Base-by-base conservation (phyloP, 495 filamentous ascomycete species). In the Penicillium pulvis region DNA sequence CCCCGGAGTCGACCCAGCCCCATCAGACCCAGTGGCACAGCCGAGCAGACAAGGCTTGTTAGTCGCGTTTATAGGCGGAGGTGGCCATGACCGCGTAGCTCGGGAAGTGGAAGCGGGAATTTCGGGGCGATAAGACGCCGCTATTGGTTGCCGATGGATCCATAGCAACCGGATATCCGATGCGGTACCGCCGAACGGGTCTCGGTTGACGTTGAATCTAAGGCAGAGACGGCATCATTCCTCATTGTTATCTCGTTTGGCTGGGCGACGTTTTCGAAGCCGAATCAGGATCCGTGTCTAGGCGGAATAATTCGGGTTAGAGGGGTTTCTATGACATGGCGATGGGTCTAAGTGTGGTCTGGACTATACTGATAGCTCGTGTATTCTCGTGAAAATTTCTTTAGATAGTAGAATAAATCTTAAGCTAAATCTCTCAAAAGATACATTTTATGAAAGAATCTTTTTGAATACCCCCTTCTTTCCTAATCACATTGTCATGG, bases 311-410 rank as follows among this genome's bases (percentile, higher is more conserved):
- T 19, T 56, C 65, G 62, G 65, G 55, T 54, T 52, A 19, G 16
- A 8, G 26, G 51, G 12, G 33, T 23, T 49, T 51, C 31, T 31
- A 49, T 49, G 54, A 49, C 20, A 49, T 39, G 12, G 16, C 31
- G 43, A 39, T 48, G 44, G 33, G 47, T 46, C 26, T 31, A 24
- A 41, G n/a, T 24, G 6, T n/a, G 17, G 56, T 19, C 48, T 53
- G 46, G 42, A 35, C 33, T 57, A 66, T 61, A 66, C 64, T 63
- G 61, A 66, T 63, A 63, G 55, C 63, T 66, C 44, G n/a, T 26
- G 19, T 48, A 39, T 49, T 55, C 54, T 42, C 31, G 26, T n/a
- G 26, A 49, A 30, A 49, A 30, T 33, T 49, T 49, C 46, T 49
- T 49, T 1, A 33, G 46, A 49, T 49, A 49, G 7, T 49, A 49